Base-by-base conservation (phyloP, 495 filamentous ascomycete genomes). In the Penicillium soppii region DNA sequence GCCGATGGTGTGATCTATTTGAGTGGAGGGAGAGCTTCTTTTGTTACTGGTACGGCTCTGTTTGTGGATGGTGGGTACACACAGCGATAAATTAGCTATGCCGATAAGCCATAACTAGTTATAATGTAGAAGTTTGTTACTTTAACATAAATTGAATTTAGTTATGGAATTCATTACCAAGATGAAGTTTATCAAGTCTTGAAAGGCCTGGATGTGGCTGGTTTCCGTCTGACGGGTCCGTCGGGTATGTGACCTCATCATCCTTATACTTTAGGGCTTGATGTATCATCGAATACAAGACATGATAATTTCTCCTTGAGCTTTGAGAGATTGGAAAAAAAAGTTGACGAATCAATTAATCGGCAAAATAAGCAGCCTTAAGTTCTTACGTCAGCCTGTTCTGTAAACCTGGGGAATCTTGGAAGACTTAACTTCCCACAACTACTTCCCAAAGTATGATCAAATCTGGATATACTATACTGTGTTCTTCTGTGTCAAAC, bases 61-160 rank as follows among this genome's bases (percentile, higher is more conserved):
- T 67, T 72, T 7, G 70, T 77, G 4, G 73, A 77, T 61, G 72
- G 73, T 7, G 73, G 72, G 1, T 76, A 75, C 56, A 66, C 60
- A 3, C 45, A 54, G 36, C 51, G 58, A 20, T 58, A 40, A 43
- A 9, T 25, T n/a, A 17, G 25, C 5, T 26, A 6, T n/a, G n/a
- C n/a, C n/a, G n/a, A n/a, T n/a, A n/a, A n/a, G n/a, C n/a, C n/a
- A n/a, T n/a, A n/a, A n/a, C n/a, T n/a, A n/a, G n/a, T n/a, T n/a
- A n/a, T n/a, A n/a, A n/a, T n/a, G n/a, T n/a, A n/a, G n/a, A n/a
- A n/a, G n/a, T n/a, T n/a, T n/a, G n/a, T n/a, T n/a, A n/a, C n/a
- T n/a, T n/a, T n/a, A n/a, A n/a, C 10, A 15, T 36, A 22, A 7
- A 6, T 10, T 35, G n/a, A n/a, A 48, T 47, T 23, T 3, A 12